Evolutionary conservation across 1,284 basidiomycete species (phyloP).

Genomic region (Hemileccinum hortonii): DNA sequence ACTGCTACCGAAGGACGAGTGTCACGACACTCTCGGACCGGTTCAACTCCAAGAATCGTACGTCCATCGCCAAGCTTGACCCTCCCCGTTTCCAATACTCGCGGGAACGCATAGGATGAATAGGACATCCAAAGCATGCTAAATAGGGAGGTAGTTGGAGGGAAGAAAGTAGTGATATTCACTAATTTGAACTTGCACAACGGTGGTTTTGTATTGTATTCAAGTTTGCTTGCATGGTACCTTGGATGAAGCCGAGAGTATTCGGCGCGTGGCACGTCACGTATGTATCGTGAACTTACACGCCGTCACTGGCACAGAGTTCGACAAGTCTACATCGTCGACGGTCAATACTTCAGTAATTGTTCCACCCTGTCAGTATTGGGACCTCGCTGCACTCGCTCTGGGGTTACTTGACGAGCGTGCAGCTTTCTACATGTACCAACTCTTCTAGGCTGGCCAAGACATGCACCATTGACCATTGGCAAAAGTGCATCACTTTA

Average conservation of each 20-base stretch:
- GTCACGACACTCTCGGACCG: conserved; percentile 19
- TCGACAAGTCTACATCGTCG: too few relatives aligned
- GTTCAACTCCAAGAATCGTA: conserved; percentile 18
- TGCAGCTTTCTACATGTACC: too few relatives aligned
- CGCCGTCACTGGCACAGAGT: too few relatives aligned
- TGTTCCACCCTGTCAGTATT: too few relatives aligned
- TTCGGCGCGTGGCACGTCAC: too few relatives aligned
- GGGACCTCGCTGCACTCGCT: too few relatives aligned
- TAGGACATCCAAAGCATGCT: conserved; percentile 18
- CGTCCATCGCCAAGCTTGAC: conserved; percentile 18
- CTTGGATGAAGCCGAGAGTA: conserved; percentile 3
- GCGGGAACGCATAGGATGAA: conserved; percentile 40
- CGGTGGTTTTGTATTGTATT: conserved; percentile 14
- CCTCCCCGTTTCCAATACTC: conserved; percentile 40
- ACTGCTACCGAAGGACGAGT: conserved; percentile 17
- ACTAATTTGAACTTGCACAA: conserved; percentile 9
- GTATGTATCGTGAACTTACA: too few relatives aligned
- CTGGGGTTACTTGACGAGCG: too few relatives aligned
- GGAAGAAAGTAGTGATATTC: conserved; percentile 16
- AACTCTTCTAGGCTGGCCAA: too few relatives aligned
- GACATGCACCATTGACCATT: too few relatives aligned
- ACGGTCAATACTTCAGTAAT: too few relatives aligned
- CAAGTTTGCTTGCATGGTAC: conserved; percentile 7
- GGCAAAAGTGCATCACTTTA: too few relatives aligned
- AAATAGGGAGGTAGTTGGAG: conserved; percentile 19